A percentile compares a stretch with the other conserved stretches of the same genome.
Evolutionary conservation across 257 asterid genomes (phyloP).

Genomic region (Thymus mandschuricus): DNA sequence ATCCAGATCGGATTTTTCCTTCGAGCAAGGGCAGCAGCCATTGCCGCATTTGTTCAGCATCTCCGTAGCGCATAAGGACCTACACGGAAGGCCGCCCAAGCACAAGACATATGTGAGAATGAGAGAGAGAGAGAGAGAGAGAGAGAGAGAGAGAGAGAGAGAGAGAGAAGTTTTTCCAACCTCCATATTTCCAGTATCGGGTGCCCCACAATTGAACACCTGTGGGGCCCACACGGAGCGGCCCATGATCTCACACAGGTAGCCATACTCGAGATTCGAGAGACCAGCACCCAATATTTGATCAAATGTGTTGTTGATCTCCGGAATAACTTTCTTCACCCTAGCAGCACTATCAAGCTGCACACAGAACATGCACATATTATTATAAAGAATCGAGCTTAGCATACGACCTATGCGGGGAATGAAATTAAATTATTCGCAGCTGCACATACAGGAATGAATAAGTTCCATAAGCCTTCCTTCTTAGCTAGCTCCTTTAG

Average conservation of each 20-base stretch:
- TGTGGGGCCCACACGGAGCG: constrained; percentile 96
- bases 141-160: no score
- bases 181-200: constrained; percentile 99
- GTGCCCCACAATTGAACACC: constrained; percentile 95
- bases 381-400: neutral
- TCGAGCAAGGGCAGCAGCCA: constrained; percentile 96
- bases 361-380: constrained; percentile 30
- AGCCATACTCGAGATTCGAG: constrained; percentile 91
- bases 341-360: constrained; percentile 93
- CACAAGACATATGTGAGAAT: neutral
- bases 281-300: constrained; percentile 82
- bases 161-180: constrained; percentile 38
- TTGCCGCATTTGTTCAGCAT: constrained; percentile 69
- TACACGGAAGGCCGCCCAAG: constrained; percentile 27
- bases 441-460: constrained; percentile 72
- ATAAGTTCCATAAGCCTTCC: constrained; percentile 93
- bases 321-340: constrained; percentile 63
- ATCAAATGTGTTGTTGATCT: constrained; percentile 45
- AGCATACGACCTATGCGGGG: neutral
- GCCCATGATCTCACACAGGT: constrained; percentile 94
- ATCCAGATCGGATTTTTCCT: constrained; percentile 89
- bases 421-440: constrained; percentile 11
- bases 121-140: no score
- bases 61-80: constrained; percentile 94
- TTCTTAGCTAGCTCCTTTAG: constrained; percentile 80